Percentiles rank a stretch among this genome's conserved stretches.
phyloP scores from a whole-genome alignment of 1,139 yeast species.

The Geotrichum cucujoidarum region DNA sequence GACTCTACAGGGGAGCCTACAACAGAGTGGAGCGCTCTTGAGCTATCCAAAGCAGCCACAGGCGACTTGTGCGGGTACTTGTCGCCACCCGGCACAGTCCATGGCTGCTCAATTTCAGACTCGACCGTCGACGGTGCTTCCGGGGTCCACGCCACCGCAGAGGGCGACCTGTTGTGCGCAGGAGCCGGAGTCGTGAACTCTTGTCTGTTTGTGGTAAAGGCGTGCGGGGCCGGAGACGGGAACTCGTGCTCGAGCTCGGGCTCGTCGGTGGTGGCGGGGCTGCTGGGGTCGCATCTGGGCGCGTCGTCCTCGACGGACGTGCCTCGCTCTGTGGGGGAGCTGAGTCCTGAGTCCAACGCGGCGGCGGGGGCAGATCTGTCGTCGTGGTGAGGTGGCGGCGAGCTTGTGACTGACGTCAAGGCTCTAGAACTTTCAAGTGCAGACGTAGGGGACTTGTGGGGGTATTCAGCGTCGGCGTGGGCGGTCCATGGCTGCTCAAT shows the following conservation, averaged over 20 bases:
- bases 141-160: slow-evolving; percentile 8
- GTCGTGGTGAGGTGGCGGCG: too few relatives aligned
- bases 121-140: slow-evolving; percentile 3
- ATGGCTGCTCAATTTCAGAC: slow-evolving; percentile 3
- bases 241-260: too few relatives aligned
- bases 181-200: too few relatives aligned
- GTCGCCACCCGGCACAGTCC: slow-evolving; percentile 3
- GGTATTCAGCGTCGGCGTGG: neutral
- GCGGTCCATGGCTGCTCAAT: slow-evolving; percentile 5
- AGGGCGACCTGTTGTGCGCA: slow-evolving; percentile 3
- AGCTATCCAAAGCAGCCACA: neutral
- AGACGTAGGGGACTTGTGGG: neutral
- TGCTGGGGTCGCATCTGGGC: neutral
- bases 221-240: too few relatives aligned
- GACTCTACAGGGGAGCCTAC: neutral
- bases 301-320: too few relatives aligned
- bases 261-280: neutral
- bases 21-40: neutral
- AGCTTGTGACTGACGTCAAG: too few relatives aligned
- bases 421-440: too few relatives aligned
- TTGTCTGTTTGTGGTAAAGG: too few relatives aligned
- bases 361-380: too few relatives aligned
- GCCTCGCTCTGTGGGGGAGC: too few relatives aligned
- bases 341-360: too few relatives aligned
- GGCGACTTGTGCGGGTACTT: neutral